phyloP scores from a whole-genome alignment of 2,329 filamentous ascomycete species.

The Berkeleyomyces rouxiae region DNA sequence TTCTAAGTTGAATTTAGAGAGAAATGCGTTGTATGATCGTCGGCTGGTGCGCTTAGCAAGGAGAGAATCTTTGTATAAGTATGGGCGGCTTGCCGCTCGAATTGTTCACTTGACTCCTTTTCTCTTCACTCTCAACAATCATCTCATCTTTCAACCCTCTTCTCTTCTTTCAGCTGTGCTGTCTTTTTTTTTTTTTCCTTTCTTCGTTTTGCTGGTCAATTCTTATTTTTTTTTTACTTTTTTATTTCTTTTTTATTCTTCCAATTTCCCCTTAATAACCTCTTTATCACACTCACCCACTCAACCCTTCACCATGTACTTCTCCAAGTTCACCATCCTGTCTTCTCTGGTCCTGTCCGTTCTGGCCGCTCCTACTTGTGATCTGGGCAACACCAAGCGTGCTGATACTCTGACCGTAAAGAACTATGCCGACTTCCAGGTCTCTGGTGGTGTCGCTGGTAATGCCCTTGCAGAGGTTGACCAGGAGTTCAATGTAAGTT shows the following conservation, averaged over 20 bases:
- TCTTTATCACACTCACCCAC: neutral
- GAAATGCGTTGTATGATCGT: neutral
- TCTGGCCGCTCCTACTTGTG: conserved; percentile 23
- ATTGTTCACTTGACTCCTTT: neutral
- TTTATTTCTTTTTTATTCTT: neutral
- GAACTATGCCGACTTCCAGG: conserved; percentile 27
- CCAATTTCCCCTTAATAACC: neutral
- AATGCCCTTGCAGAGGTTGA: conserved; percentile 37
- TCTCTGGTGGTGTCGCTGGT: conserved; percentile 34
- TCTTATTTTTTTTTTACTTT: neutral
- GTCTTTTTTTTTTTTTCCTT: conserved; percentile 1
- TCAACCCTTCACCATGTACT: conserved; percentile 21
- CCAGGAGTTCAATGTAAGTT: conserved; percentile 34
- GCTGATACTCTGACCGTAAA: conserved; percentile 20
- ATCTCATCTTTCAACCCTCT: conserved; percentile 3
- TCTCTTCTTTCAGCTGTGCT: conserved; percentile 12
- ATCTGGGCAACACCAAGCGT: conserved; percentile 17
- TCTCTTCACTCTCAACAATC: conserved; percentile 10
- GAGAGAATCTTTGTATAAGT: neutral
- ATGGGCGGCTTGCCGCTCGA: neutral
- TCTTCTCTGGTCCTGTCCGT: conserved; percentile 23
- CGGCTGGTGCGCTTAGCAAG: neutral
- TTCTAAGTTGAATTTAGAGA: neutral
- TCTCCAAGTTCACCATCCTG: conserved; percentile 23
- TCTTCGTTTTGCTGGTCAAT: neutral